Base-by-base conservation (phyloP, 1,139 yeast genomes). In the Scheffersomyces illinoinensis region DNA sequence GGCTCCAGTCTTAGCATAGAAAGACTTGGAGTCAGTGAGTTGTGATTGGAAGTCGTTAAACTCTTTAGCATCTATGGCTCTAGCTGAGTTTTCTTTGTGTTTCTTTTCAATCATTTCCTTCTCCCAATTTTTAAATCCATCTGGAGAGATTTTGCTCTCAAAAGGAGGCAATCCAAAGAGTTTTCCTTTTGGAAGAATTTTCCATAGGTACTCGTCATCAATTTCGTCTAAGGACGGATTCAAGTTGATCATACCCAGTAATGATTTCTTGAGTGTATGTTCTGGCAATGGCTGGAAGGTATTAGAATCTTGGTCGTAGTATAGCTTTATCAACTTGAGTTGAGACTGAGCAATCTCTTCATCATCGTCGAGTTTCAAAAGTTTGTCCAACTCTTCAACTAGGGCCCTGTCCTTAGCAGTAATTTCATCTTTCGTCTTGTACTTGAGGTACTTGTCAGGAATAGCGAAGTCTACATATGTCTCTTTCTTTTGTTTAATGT, bases 171-270 rank as follows among this genome's bases (percentile, higher is more conserved):
- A 65, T 10, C 78, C 82, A 66, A 75, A 79, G 50, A 74, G 64
- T 55, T 72, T 73, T 21, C 72, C 76, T 52, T 71, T 70, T 1
- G 84, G 84, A 47, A 77, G 68, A 53, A 77, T 59, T 18, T 74
- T 68, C 84, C 84, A 79, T 51, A 81, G 71, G 59, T 76, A 78
- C 49, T 75, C 79, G 61, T 81, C 82, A 56, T 76, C 76, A 18
- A 81, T 73, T 54, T 74, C 76, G 19, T 73, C 70, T 59, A 80
- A 68, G 21, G 70, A 68, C 3, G 77, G 76, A 61, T 79, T 79
- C 58, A 78, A 63, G 54, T 75, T 75, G 39, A 77, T 71, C 77
- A 78, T 75, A 6, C 83, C 83, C 57, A 81, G 76, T 50, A 80
- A 66, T 3, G 83, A 72, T 58, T 72, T 75, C 58, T 77, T 77